Percentiles rank a stretch among this genome's conserved stretches.
phyloP scores from a whole-genome alignment of 106 monocot species.

The Allium sativum region DNA sequence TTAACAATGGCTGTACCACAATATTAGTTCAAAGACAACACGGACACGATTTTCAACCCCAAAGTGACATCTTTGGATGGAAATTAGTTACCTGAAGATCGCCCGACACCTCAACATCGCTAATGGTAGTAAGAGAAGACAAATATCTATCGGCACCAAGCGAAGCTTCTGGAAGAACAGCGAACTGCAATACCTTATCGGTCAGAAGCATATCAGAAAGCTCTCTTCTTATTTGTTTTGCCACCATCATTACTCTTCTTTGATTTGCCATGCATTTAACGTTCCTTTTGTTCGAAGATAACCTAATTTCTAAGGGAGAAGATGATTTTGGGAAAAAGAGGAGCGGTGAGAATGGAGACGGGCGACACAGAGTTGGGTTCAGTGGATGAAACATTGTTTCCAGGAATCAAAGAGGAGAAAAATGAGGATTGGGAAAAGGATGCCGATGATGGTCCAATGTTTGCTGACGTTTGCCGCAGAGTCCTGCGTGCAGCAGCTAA shows the following conservation, averaged over 20 bases:
- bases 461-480: too few species aligned
- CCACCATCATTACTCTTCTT: constrained; percentile 85
- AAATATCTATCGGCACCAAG: constrained; percentile 92
- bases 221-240: constrained; percentile 91
- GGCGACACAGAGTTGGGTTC: background rate
- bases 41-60: background rate
- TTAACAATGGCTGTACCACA: too few species aligned
- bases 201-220: constrained; percentile 78
- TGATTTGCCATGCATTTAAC: constrained; percentile 85
- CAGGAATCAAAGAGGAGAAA: background rate
- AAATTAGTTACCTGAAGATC: constrained; percentile 73
- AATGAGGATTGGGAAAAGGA: too few species aligned
- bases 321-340: background rate
- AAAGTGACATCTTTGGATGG: background rate
- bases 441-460: too few species aligned
- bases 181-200: constrained; percentile 77
- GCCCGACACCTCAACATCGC: constrained; percentile 83
- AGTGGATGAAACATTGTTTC: background rate
- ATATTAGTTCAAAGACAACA: background rate
- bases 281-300: background rate
- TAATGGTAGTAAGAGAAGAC: constrained; percentile 90
- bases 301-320: background rate
- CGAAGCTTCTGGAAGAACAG: constrained; percentile 87
- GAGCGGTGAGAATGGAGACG: background rate
- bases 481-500: too few species aligned